Evolutionary conservation across 2,329 filamentous ascomycete genomes (phyloP).

Genomic region (Aspergillus caelatus): DNA sequence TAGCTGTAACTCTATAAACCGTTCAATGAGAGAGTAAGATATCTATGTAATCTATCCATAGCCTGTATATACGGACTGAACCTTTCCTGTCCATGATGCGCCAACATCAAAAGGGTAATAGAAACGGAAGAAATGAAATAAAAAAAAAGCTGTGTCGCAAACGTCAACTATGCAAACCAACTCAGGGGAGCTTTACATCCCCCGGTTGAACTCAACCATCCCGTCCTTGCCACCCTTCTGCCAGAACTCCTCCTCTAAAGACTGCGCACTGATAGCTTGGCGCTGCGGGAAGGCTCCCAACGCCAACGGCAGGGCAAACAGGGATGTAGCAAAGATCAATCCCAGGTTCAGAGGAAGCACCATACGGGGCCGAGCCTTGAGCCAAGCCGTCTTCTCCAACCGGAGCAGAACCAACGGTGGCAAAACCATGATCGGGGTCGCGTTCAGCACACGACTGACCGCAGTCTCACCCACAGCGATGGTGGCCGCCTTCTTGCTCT

Average conservation of each 20-base stretch:
- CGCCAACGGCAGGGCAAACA: constrained; percentile 86
- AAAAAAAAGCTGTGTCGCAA: background rate
- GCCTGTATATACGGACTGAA: background rate
- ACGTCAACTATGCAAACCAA: background rate
- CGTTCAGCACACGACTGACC: constrained; percentile 86
- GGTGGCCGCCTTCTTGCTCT: constrained; percentile 83
- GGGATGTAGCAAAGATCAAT: constrained; percentile 81
- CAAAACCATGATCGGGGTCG: constrained; percentile 95
- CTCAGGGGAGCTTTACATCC: constrained; percentile 63
- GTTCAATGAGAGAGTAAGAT: background rate
- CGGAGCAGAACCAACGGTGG: constrained; percentile 83
- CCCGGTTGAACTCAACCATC: constrained; percentile 94
- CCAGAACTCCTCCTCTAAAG: constrained; percentile 84
- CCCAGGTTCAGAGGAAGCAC: constrained; percentile 83
- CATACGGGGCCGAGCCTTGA: constrained; percentile 74
- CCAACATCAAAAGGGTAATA: constrained; percentile 1
- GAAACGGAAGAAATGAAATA: constrained; percentile 10
- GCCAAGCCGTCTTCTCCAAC: constrained; percentile 81
- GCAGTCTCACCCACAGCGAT: constrained; percentile 93
- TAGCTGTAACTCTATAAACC: no score
- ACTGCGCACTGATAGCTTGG: constrained; percentile 75
- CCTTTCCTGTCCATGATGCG: background rate
- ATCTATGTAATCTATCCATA: background rate
- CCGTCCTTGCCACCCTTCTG: constrained; percentile 76
- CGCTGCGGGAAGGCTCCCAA: constrained; percentile 91